Percentiles rank a stretch among this genome's conserved stretches.
Conservation (phyloP, 306 rosid species). For the Vicia sativa region DNA sequence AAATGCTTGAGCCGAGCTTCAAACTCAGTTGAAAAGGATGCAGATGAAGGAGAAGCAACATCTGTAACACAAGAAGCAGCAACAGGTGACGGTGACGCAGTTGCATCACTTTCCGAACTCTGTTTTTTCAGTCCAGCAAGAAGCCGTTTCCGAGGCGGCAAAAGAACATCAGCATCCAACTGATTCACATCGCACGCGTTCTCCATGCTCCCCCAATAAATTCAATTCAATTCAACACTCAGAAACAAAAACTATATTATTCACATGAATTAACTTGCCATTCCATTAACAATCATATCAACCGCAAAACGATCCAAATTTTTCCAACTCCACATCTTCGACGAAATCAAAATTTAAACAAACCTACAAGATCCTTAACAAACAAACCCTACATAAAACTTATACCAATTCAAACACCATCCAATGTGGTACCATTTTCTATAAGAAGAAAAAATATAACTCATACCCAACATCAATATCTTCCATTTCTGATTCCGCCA, state of each 20-base stretch:
- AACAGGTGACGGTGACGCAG: constrained; percentile 54
- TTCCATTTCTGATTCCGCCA: constrained; percentile 34
- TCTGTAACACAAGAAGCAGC: constrained; percentile 61
- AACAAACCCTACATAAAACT: constrained; percentile 39
- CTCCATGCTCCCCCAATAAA: constrained; percentile 66
- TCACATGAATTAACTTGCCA: constrained; percentile 39
- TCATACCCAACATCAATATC: constrained; percentile 30
- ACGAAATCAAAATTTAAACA: constrained; percentile 27
- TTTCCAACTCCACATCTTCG: constrained; percentile 34
- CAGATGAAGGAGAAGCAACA: constrained; percentile 55
- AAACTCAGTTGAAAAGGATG: constrained; percentile 57
- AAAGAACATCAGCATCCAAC: constrained; percentile 86
- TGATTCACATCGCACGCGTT: constrained; percentile 73
- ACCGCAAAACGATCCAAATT: constrained; percentile 30
- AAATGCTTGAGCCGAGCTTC: constrained; percentile 65
- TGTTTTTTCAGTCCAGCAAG: constrained; percentile 95
- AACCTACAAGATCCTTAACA: constrained; percentile 40
- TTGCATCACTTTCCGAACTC: constrained; percentile 60
- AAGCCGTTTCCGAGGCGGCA: constrained; percentile 96
- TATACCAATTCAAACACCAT: constrained; percentile 36
- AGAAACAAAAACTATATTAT: constrained; percentile 42
- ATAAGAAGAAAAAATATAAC: constrained; percentile 33
- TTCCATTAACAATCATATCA: constrained; percentile 41
- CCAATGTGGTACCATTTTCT: constrained; percentile 31
- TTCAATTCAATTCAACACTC: constrained; percentile 38